Evolutionary conservation across 202 grass and related monocot genomes (phyloP).

Genomic region (Thinopyrum obtusiflorum): DNA sequence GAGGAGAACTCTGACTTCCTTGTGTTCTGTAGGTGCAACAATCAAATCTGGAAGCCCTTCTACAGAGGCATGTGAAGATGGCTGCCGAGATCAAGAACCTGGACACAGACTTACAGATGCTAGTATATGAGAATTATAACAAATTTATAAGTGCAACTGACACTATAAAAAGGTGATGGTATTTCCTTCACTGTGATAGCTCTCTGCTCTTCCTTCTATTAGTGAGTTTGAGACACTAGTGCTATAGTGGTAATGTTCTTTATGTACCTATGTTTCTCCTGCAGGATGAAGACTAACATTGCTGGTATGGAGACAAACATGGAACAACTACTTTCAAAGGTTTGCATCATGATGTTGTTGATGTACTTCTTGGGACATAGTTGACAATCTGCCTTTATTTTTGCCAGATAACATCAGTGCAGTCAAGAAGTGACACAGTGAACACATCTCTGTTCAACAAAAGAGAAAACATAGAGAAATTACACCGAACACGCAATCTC

Average conservation of each 20-base stretch:
- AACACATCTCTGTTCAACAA: slow-evolving; percentile 99
- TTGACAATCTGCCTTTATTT: slow-evolving; percentile 18
- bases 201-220: slow-evolving; percentile 14
- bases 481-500: slow-evolving; percentile 93
- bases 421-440: slow-evolving; percentile 92
- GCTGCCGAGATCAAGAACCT: slow-evolving; percentile 98
- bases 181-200: not conserved
- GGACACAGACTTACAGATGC: slow-evolving; percentile 98
- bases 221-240: slow-evolving; percentile 30
- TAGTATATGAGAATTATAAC: slow-evolving; percentile 99
- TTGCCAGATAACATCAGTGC: slow-evolving; percentile 88
- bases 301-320: slow-evolving; percentile 91
- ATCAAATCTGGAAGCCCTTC: slow-evolving; percentile 84
- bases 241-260: slow-evolving; percentile 24
- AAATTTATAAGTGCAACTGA: slow-evolving; percentile 98
- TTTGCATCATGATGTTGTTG: slow-evolving; percentile 31
- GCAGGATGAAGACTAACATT: slow-evolving; percentile 98
- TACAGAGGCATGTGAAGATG: slow-evolving; percentile 96
- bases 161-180: slow-evolving; percentile 83
- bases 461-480: slow-evolving; percentile 97
- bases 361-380: slow-evolving; percentile 17
- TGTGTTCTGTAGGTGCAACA: slow-evolving; percentile 74
- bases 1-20: slow-evolving; percentile 4
- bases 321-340: slow-evolving; percentile 91
- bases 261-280: slow-evolving; percentile 22